These are phyloP conservation scores for Xanthoconium purpureum DNA, from an alignment of 768 basidiomycete species.

Conservation along the genomic window DNA sequence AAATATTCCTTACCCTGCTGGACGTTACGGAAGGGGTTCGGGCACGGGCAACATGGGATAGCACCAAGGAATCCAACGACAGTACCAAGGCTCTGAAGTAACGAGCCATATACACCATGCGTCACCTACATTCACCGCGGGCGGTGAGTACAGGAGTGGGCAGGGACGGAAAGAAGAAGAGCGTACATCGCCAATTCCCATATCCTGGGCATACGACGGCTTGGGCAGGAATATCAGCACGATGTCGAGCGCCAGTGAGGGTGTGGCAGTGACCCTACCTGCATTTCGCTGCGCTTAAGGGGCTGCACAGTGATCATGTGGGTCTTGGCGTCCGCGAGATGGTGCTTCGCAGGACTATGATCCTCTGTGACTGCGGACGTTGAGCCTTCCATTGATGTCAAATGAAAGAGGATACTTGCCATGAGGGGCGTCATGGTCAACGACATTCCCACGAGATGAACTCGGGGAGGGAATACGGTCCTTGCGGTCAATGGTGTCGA, in stretches of 20 bases:
- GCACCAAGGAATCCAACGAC: slow-evolving; percentile 70
- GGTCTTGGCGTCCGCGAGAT: slow-evolving; percentile 23
- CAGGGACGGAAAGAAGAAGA: not conserved
- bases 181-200: slow-evolving; percentile 61
- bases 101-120: slow-evolving; percentile 83
- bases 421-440: slow-evolving; percentile 65
- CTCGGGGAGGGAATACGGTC: slow-evolving; percentile 44
- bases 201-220: slow-evolving; percentile 91
- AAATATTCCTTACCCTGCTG: slow-evolving; percentile 58
- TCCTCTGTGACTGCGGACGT: slow-evolving; percentile 63
- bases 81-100: slow-evolving; percentile 68
- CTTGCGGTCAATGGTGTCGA: slow-evolving; percentile 44
- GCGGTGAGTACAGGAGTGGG: not conserved
- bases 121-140: slow-evolving; percentile 46
- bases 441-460: slow-evolving; percentile 56
- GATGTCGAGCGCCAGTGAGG: not conserved
- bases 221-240: slow-evolving; percentile 30
- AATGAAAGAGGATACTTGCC: slow-evolving; percentile 41
- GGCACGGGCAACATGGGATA: slow-evolving; percentile 79
- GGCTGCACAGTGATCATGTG: slow-evolving; percentile 81
- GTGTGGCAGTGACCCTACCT: slow-evolving; percentile 44
- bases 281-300: slow-evolving; percentile 82
- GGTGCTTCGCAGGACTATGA: slow-evolving; percentile 33
- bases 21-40: slow-evolving; percentile 84
- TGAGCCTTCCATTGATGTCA: slow-evolving; percentile 6